Evolutionary conservation across 768 basidiomycete species (phyloP).

Genomic region (Tricholoma saponaceum): DNA sequence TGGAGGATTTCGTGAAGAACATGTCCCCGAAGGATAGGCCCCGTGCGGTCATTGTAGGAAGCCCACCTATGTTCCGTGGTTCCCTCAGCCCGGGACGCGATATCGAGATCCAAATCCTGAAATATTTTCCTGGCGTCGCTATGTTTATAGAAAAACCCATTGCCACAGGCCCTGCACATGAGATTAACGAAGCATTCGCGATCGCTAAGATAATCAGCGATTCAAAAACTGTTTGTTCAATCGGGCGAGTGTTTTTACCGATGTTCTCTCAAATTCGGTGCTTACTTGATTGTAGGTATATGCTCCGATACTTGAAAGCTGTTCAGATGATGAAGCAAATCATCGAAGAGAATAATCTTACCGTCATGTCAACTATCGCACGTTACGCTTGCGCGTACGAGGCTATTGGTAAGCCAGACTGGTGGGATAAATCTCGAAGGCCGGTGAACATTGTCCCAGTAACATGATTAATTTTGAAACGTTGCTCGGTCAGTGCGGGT

Average conservation of each 20-base stretch:
- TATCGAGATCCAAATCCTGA: constrained; percentile 83
- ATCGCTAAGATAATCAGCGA: constrained; percentile 72
- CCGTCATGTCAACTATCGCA: constrained; percentile 94
- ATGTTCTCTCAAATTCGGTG: not conserved
- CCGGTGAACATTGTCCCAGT: constrained; percentile 17
- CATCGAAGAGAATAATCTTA: constrained; percentile 89
- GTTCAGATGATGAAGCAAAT: constrained; percentile 97
- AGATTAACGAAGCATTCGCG: constrained; percentile 64
- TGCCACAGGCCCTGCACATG: constrained; percentile 69
- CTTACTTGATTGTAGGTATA: constrained; percentile 51
- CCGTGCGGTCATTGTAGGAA: constrained; percentile 83
- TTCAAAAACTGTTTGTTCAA: constrained; percentile 75
- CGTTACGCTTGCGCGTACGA: constrained; percentile 91
- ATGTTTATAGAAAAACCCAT: constrained; percentile 94
- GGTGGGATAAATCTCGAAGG: constrained; percentile 95
- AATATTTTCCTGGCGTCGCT: constrained; percentile 82
- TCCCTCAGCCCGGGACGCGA: constrained; percentile 71
- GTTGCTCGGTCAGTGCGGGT: constrained; percentile 48
- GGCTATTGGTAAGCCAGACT: constrained; percentile 74
- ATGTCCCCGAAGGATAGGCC: constrained; percentile 64
- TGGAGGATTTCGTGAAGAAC: constrained; percentile 79
- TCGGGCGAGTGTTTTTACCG: constrained; percentile 55
- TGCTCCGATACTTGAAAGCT: constrained; percentile 90
- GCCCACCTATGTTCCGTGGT: constrained; percentile 92
- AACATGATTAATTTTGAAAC: not conserved